These are phyloP conservation scores for Colletotrichum noveboracense DNA, from an alignment of 2,329 filamentous ascomycete genomes.

Conservation along the genomic window DNA sequence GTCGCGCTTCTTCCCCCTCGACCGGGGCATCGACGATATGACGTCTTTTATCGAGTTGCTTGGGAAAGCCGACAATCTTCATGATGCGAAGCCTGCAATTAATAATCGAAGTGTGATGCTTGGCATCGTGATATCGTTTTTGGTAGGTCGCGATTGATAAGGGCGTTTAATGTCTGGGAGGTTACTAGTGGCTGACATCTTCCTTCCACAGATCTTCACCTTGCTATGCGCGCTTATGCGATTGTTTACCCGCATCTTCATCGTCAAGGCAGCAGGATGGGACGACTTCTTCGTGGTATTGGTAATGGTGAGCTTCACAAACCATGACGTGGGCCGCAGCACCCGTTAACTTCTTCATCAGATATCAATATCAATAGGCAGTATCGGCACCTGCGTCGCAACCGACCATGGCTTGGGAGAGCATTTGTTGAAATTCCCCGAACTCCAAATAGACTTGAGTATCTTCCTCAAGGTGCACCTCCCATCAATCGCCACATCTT, in stretches of 20 bases:
- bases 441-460: background rate
- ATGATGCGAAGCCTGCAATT: conserved; percentile 15
- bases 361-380: conserved; percentile 3
- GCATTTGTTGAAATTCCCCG: background rate
- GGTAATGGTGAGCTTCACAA: conserved; percentile 3
- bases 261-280: conserved; percentile 17
- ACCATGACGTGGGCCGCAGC: background rate
- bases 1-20: background rate
- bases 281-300: conserved; percentile 24
- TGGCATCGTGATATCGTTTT: conserved; percentile 20
- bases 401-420: background rate
- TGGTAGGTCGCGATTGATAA: background rate
- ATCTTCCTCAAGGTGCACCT: background rate
- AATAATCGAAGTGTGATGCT: conserved; percentile 15
- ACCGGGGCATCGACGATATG: background rate
- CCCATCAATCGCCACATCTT: rapidly evolving
- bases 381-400: background rate
- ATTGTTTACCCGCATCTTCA: conserved; percentile 11
- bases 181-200: background rate
- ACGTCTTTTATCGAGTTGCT: conserved; percentile 10
- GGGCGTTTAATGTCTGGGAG: no score
- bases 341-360: background rate
- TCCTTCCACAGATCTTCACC: background rate
- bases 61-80: conserved; percentile 19
- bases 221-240: conserved; percentile 9